Evolutionary conservation across 2,329 filamentous ascomycete species (phyloP), one percentile per base, ranked within the genome.

Genomic region (Chrysoporthe cubensis): DNA sequence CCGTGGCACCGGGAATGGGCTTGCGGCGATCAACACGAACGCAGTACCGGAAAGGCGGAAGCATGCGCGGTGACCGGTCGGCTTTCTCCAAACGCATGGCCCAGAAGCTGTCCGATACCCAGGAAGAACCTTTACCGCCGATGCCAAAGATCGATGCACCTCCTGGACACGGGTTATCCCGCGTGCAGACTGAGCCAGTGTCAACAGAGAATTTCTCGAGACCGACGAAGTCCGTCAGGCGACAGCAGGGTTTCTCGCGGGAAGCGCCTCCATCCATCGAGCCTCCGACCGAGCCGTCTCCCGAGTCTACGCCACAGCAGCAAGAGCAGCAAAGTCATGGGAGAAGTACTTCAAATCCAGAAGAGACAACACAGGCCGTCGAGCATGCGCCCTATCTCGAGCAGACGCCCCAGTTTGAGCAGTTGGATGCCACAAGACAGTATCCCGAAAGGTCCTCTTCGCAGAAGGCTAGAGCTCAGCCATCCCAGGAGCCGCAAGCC

Each of bases 21-120:
- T 81, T 99, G 61, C 91, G 96, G 73, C 88, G 96, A 70, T 97
- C 96, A 14, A 99, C 94, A 26, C 88, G 93, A 65, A 99, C 96
- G 5, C 95, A 92, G 37, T 98, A 98, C 78, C 85, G 94, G 74
- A 93, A 89, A 73, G 85, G 92, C 67, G 94, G 94, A 44, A 97
- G 94, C 80, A 78, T 97, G 70, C 90, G 91, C 62, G 91, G 92
- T 34, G 91, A 96, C 69, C 87, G 91, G 65, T 83, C 88, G 3
- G 88, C 91, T 0, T 91, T 93, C 72, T 91, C 92, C 1, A 93
- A 92, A 78, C 87, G 95, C 50, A 83, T 88, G 57, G 84, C 84
- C 4, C 85, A 87, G 56, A 87, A 87, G 67, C 85, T 87, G 34
- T 81, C 84, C n/a, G 90, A 91, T 21, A 83, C 83, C 16, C 88